These are phyloP conservation scores for Ilyonectria robusta DNA, from an alignment of 2,329 filamentous ascomycete species.

Conservation along the genomic window DNA sequence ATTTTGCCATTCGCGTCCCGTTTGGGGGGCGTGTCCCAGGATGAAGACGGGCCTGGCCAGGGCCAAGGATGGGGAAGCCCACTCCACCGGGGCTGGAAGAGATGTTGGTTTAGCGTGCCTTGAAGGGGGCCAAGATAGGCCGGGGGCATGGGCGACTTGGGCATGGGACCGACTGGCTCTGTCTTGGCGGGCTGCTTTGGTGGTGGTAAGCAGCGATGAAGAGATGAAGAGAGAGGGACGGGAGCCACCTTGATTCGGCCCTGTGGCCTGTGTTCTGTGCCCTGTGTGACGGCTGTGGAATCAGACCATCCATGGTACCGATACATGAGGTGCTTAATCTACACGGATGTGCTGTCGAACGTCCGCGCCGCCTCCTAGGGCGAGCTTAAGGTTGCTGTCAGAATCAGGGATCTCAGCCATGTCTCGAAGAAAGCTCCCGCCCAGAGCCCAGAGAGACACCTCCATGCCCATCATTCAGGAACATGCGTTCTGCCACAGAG, in stretches of 20 bases:
- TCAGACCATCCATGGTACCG: constrained; percentile 17
- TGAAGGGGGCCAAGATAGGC: constrained; percentile 25
- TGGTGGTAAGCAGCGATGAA: constrained; percentile 12
- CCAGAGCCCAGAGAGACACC: constrained; percentile 27
- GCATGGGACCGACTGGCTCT: constrained; percentile 10
- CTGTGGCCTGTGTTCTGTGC: constrained; percentile 3
- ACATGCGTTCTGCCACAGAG: constrained; percentile 17
- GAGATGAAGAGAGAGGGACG: constrained; percentile 11
- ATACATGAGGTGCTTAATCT: constrained; percentile 3
- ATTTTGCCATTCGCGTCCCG: constrained; percentile 32
- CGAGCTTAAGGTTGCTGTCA: constrained; percentile 3
- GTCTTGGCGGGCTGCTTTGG: neutral
- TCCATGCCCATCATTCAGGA: constrained; percentile 24
- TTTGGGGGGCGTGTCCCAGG: constrained; percentile 39
- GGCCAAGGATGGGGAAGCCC: constrained; percentile 34
- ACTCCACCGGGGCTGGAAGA: constrained; percentile 38
- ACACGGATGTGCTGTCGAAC: neutral
- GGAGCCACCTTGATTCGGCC: constrained; percentile 24
- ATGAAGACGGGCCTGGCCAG: constrained; percentile 32
- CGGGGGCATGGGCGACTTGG: constrained; percentile 16
- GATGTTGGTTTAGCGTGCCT: constrained; percentile 39
- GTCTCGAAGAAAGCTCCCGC: constrained; percentile 16
- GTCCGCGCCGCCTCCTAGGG: constrained; percentile 1
- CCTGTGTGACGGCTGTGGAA: constrained; percentile 22
- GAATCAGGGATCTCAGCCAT: constrained; percentile 16